These are phyloP conservation scores for Volutella citrinella DNA, from an alignment of 2,329 filamentous ascomycete species.

Conservation along the genomic window DNA sequence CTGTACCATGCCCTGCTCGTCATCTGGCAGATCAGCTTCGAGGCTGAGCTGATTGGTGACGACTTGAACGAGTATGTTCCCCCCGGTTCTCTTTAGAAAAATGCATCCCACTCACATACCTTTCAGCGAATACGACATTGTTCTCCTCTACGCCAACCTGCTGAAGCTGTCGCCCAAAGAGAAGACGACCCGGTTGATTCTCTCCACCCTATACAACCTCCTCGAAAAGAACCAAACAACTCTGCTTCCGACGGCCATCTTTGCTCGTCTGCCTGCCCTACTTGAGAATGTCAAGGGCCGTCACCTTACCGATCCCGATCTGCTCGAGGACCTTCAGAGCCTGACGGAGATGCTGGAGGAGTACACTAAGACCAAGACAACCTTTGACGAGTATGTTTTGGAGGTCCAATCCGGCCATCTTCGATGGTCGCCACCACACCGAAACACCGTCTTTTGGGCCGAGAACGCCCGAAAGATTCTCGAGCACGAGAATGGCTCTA, in stretches of 20 bases:
- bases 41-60: conserved; percentile 68
- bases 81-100: neutral
- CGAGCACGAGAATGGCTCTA: conserved; percentile 74
- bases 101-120: conserved; percentile 18
- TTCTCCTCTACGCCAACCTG: conserved; percentile 88
- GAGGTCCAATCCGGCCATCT: conserved; percentile 85
- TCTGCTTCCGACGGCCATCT: conserved; percentile 78
- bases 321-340: conserved; percentile 59
- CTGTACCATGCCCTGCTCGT: conserved; percentile 92
- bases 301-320: conserved; percentile 62
- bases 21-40: conserved; percentile 95
- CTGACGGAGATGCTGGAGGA: conserved; percentile 64
- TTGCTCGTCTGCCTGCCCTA: conserved; percentile 74
- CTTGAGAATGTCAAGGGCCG: conserved; percentile 60
- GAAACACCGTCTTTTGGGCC: conserved; percentile 82
- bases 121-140: conserved; percentile 84
- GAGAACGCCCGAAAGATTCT: conserved; percentile 87
- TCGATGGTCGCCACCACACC: conserved; percentile 89
- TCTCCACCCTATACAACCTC: conserved; percentile 87
- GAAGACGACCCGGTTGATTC: conserved; percentile 89
- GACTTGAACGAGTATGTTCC: conserved; percentile 79
- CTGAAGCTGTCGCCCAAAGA: conserved; percentile 93
- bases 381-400: conserved; percentile 85
- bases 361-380: conserved; percentile 68
- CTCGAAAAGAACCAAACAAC: conserved; percentile 67